Evolutionary conservation across 2,329 filamentous ascomycete species (phyloP).

Genomic region (Curvularia eragrostidis): DNA sequence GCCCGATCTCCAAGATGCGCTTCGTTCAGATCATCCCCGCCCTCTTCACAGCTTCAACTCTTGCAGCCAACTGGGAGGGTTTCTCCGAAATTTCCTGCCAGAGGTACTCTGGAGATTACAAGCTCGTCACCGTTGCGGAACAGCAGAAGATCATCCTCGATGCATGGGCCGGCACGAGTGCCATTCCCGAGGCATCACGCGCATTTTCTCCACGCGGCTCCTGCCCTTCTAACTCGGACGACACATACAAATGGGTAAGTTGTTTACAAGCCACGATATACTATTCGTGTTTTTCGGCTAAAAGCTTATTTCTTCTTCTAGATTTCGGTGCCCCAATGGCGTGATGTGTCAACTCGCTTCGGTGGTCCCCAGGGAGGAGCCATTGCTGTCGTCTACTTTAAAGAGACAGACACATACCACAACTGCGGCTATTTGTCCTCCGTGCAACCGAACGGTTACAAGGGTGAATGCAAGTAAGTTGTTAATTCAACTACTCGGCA

Average conservation of each 20-base stretch:
- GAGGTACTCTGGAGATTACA: not conserved
- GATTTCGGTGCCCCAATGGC: conserved; percentile 2
- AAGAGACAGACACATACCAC: conserved; percentile 13
- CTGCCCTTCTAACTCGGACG: conserved; percentile 7
- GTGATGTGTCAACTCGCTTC: not conserved
- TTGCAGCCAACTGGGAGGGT: not conserved
- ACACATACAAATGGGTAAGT: conserved; percentile 8
- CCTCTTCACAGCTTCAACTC: not conserved
- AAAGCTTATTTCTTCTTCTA: not conserved
- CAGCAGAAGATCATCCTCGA: not conserved
- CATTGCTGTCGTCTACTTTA: conserved; percentile 13
- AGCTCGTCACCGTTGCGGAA: not conserved
- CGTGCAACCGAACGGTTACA: not conserved
- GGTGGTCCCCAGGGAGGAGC: not conserved
- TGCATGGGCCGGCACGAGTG: not conserved
- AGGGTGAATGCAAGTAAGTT: not conserved
- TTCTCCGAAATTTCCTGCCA: conserved; percentile 2
- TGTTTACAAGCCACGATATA: too few species aligned
- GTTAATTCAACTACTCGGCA: not conserved
- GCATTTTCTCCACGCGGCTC: not conserved
- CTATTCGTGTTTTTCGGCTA: not conserved
- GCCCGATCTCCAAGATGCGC: not conserved
- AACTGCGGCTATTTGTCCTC: conserved; percentile 1
- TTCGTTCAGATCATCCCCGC: conserved; percentile 3
- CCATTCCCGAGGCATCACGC: not conserved